Evolutionary conservation across 257 asterid species (phyloP), one percentile per base, ranked within the genome.

Genomic region (Marsdenia floribunda): DNA sequence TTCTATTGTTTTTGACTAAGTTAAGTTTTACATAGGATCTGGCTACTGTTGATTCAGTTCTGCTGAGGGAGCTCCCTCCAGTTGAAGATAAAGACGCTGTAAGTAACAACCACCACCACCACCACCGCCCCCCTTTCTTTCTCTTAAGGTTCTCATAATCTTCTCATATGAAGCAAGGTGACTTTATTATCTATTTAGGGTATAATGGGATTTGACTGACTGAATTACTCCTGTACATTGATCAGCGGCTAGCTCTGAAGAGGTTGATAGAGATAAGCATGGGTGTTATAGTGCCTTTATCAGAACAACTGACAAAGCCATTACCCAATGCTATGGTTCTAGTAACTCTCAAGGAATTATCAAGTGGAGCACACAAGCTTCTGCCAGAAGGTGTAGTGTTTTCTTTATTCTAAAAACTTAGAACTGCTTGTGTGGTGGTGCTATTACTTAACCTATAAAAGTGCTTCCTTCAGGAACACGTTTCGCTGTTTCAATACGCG

Each of bases 31-130:
- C 80, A 63, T 83, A 93, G 98, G 99, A 95, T 86, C 84, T 95
- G 78, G 98, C 99, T 64, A 95, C 99, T 66, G 98, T 92, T 71
- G 99, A 95, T 87, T 90, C 99, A 16, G 88, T 95, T 86, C 83
- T 95, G 78, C 68, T 95, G 76, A 88, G 99, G 80, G 96, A 95
- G 79, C 97, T 95, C 82, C 99, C 99, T 74, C 76, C 91, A 26
- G 86, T 74, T 75, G 93, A 91, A 61, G 97, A 92, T 77, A 91
- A 82, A 82, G 92, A 88, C 79, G 88, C 99, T 54, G 99, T 95
- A 88, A 89, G 91, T 80, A 44, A 44, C 49, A 44, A 78, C 74
- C 73, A 26, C 71, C 70, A 59, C 46, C 37, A 49, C 78, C 77
- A n/a, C n/a, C n/a, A n/a, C n/a, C n/a, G n/a, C n/a, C n/a, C n/a